These are phyloP conservation scores for Plectranthus barbatus DNA, from an alignment of 257 asterid species.

Conservation along the genomic window DNA sequence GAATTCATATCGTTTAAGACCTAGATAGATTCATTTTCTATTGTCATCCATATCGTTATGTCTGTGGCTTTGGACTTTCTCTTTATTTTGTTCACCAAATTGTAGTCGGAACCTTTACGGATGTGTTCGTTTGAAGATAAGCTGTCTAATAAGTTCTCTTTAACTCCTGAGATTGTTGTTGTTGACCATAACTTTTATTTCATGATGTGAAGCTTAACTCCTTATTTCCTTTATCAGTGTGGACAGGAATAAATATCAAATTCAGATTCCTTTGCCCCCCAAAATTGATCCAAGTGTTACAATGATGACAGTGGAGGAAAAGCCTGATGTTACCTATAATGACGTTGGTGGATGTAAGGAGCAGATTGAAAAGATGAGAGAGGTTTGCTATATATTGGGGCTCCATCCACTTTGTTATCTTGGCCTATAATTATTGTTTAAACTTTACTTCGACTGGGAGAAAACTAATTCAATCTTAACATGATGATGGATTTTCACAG, in stretches of 20 bases:
- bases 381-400: constrained; percentile 33
- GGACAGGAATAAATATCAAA: constrained; percentile 91
- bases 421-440: neutral
- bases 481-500: constrained; percentile 15
- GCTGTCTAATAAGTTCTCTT: neutral
- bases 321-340: constrained; percentile 93
- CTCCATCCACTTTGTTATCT: neutral
- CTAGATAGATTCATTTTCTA: neutral
- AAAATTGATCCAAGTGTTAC: constrained; percentile 99
- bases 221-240: constrained; percentile 42
- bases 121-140: neutral
- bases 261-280: constrained; percentile 97
- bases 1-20: neutral
- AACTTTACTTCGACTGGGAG: neutral
- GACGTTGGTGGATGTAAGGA: constrained; percentile 99
- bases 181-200: neutral
- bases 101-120: neutral
- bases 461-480: neutral
- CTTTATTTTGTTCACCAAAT: neutral
- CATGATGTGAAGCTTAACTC: constrained; percentile 13
- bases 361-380: constrained; percentile 98
- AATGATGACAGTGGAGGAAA: constrained; percentile 99
- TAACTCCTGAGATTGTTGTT: too few species aligned
- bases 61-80: neutral
- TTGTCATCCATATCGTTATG: neutral